Evolutionary conservation across 441 rosid species (phyloP), one percentile per base, ranked within the genome.

Genomic region (Aleurites moluccanus): DNA sequence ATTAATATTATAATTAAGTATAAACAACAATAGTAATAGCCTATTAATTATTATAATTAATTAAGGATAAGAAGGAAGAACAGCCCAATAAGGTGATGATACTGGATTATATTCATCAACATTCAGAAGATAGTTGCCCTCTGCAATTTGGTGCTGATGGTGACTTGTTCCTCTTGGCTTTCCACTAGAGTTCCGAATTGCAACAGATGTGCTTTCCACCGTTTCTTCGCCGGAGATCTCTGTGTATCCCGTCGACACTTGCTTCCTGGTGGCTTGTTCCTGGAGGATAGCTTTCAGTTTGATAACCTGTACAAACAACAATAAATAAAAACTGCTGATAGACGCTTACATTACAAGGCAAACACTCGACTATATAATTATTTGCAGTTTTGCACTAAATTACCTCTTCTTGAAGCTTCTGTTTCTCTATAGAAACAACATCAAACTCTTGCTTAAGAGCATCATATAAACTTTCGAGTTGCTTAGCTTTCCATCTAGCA

Each of bases 401-500:
- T 52, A 52, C 97, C 99, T 93, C 98, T 33, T 93, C 94, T 81
- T 91, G 89, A 75, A 93, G 94, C 79, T 83, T 83, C 70, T 78
- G 83, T 49, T 93, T 95, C 78, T 95, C 97, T 80, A 80, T 79
- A 40, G 86, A 86, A 67, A 95, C 84, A 65, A 64, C 77, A 61
- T 90, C 91, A 14, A 75, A 90, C 63, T 93, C 94, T 55, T 82
- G 89, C 76, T 88, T 89, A 56, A 95, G 92, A 0, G 89, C 59
- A 73, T 91, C 89, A 21, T 92, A 95, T 30, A 89, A 84, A 73
- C 86, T 86, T 76, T 89, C 97, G 4, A 92, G 92, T 76, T 91
- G 90, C 86, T 95, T 92, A 28, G 92, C 82, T 82, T 95, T 95
- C 98, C 99, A 95, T 52, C 99, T 80, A 3, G 99, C 97, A 27